Evolutionary conservation across 2,329 filamentous ascomycete species (phyloP).

Genomic region (Fusarium humuli): DNA sequence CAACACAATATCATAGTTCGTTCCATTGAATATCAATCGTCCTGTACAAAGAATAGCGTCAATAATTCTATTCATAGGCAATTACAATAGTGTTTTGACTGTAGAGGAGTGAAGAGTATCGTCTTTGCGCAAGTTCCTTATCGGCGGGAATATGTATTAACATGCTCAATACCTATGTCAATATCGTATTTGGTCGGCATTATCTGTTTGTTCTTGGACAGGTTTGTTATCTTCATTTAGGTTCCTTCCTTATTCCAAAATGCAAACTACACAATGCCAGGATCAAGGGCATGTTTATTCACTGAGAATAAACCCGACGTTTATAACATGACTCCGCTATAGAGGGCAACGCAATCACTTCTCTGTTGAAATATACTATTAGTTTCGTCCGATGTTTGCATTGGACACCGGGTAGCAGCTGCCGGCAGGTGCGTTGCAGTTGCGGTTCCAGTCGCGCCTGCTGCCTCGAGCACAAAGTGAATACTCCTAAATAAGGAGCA

Average conservation of each 20-base stretch:
- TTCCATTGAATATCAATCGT: not conserved
- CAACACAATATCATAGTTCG: not conserved
- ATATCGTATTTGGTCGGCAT: no score
- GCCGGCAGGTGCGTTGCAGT: constrained; percentile 28
- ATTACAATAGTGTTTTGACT: not conserved
- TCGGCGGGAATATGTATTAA: not conserved
- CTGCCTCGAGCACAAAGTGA: constrained; percentile 12
- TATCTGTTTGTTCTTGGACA: no score
- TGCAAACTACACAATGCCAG: not conserved
- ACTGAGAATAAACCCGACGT: not conserved
- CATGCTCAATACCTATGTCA: not conserved
- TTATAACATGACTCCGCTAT: not conserved
- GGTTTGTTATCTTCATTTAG: no score
- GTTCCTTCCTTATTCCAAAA: not conserved
- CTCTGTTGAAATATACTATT: not conserved
- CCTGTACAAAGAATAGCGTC: not conserved
- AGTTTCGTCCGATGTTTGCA: not conserved
- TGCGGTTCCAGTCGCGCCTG: constrained; percentile 13
- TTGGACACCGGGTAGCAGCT: constrained; percentile 1
- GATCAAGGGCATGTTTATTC: not conserved
- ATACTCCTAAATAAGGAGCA: not conserved
- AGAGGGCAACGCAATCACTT: not conserved
- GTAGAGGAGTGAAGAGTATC: not conserved
- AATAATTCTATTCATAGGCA: not conserved
- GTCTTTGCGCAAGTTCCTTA: not conserved